phyloP scores from a whole-genome alignment of 208 protist genomes.

The Acanthamoeba royreba region DNA sequence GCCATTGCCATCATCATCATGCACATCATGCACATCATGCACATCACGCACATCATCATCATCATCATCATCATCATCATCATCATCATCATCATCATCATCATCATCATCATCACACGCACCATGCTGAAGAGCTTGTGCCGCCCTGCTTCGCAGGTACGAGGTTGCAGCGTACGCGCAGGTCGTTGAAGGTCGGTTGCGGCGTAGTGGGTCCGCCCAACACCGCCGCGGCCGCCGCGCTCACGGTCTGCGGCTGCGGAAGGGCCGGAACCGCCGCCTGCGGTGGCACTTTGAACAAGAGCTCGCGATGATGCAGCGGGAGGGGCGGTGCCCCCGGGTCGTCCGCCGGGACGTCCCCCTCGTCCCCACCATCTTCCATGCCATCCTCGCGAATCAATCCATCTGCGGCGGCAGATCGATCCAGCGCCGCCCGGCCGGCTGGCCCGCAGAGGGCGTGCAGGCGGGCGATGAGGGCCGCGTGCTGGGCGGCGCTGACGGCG shows the following conservation, averaged over 20 bases:
- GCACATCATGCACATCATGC: too few species aligned
- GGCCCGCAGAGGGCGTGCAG: not conserved
- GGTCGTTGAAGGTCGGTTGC: not conserved
- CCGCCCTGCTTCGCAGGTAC: not conserved
- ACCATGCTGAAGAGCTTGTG: not conserved
- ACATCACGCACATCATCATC: too few species aligned
- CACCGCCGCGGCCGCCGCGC: not conserved
- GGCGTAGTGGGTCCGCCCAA: not conserved
- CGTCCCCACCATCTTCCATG: too few species aligned
- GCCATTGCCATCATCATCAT: not conserved
- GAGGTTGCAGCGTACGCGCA: not conserved
- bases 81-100: not conserved
- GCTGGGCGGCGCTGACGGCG: not conserved
- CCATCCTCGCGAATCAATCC: too few species aligned
- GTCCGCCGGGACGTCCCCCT: too few species aligned
- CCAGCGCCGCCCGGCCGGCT: not conserved
- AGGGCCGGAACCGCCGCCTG: not conserved
- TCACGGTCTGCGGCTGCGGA: not conserved
- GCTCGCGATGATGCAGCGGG: not conserved
- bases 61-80: too few species aligned
- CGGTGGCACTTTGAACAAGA: not conserved
- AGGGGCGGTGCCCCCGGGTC: not conserved
- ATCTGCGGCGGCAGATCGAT: too few species aligned
- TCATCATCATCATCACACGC: not conserved
- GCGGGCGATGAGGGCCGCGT: not conserved